phyloP scores from a whole-genome alignment of 208 protist genomes.

The Wallacemonas sp. region DNA sequence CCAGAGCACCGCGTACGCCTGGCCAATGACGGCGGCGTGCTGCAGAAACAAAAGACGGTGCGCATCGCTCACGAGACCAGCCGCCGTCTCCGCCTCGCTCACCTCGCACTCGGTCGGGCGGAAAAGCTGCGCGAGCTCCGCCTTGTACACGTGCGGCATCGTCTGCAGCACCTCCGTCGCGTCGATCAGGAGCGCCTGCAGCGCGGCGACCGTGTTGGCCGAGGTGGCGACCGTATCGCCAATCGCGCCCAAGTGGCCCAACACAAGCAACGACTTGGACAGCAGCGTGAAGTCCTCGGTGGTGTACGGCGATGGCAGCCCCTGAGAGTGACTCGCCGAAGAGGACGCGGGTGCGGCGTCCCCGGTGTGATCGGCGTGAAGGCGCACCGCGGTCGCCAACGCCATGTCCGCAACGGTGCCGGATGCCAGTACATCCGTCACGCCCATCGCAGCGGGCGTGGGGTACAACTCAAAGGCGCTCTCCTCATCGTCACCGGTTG shows the following conservation, averaged over 20 bases:
- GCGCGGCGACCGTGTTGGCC: conserved; percentile 68
- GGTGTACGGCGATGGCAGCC: conserved; percentile 29
- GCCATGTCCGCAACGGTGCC: conserved; percentile 62
- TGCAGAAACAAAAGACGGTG: conserved; percentile 52
- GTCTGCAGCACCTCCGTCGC: conserved; percentile 31
- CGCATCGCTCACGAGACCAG: not conserved
- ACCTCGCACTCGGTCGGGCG: conserved; percentile 18
- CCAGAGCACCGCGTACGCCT: conserved; percentile 73
- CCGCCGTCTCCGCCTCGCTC: not conserved
- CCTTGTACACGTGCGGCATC: conserved; percentile 27
- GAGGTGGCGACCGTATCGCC: conserved; percentile 53
- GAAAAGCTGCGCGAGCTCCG: conserved; percentile 37
- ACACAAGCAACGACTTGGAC: conserved; percentile 40
- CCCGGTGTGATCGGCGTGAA: conserved; percentile 41
- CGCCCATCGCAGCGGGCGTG: conserved; percentile 49
- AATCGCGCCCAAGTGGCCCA: conserved; percentile 43
- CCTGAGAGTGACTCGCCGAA: not conserved
- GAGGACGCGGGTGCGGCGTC: too few relatives aligned
- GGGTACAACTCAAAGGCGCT: conserved; percentile 32
- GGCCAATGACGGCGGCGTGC: conserved; percentile 53
- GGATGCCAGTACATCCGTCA: conserved; percentile 51
- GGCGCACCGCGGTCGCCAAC: conserved; percentile 58
- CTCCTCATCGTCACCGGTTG: not conserved
- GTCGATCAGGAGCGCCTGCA: conserved; percentile 56
- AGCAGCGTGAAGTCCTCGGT: conserved; percentile 54